Conservation (phyloP, 106 monocot species). For the Triglochin maritima region DNA sequence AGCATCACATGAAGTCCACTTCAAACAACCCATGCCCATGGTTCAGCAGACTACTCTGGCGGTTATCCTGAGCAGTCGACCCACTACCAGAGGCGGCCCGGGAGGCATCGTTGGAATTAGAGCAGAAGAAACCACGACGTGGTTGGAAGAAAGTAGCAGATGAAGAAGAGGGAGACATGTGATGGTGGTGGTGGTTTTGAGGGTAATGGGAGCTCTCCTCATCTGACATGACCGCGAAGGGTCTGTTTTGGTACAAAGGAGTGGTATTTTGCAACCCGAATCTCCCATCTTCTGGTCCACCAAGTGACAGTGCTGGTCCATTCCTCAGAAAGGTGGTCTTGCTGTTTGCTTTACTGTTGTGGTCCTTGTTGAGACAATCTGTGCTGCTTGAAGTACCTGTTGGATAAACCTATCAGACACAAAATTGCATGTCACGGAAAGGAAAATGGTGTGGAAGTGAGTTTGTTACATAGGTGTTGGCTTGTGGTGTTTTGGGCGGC, state of each 20-base stretch:
- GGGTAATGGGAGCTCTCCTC: conserved; percentile 5
- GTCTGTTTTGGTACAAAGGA: background rate
- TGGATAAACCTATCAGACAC: no score
- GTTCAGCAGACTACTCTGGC: conserved; percentile 17
- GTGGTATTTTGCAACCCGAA: background rate
- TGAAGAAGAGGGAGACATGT: conserved; percentile 5
- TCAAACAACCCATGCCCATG: conserved; percentile 39
- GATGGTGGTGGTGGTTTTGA: conserved; percentile 1
- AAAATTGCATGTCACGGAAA: no score
- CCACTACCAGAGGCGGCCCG: conserved; percentile 1
- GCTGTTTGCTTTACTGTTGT: background rate
- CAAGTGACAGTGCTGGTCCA: conserved; percentile 24
- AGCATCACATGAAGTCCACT: conserved; percentile 15
- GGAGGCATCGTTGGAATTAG: conserved; percentile 9
- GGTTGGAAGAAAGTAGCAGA: conserved; percentile 6
- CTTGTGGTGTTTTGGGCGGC: background rate
- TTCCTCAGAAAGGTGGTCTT: conserved; percentile 11
- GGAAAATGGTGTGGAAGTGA: no score
- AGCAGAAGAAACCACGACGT: conserved; percentile 21
- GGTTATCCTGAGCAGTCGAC: background rate
- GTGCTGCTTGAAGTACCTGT: background rate
- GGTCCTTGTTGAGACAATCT: conserved; percentile 1
- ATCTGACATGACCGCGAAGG: conserved; percentile 6
- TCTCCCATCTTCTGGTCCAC: conserved; percentile 14
- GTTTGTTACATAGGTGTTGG: background rate